Evolutionary conservation across 768 basidiomycete genomes (phyloP), one percentile per base, ranked within the genome.

Genomic region (Rickenella mellea): DNA sequence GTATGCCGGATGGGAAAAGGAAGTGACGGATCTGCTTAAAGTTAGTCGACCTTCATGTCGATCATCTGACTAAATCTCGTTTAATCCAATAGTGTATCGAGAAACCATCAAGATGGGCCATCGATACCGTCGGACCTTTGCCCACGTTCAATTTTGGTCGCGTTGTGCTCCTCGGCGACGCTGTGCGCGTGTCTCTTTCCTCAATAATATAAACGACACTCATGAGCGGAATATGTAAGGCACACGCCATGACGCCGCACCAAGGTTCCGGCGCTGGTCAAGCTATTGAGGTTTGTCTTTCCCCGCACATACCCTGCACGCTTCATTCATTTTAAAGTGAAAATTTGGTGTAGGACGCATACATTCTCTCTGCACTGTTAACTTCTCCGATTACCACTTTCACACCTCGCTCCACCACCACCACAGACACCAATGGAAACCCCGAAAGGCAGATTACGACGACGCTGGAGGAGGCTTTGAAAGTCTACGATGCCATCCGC

Each of bases 281-380:
- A 57, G 77, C 73, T 2, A 64, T 78, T 22, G 77, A 79, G 49
- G 78, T 78, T 45, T n/a, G n/a, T n/a, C n/a, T n/a, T n/a, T n/a
- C n/a, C n/a, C n/a, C n/a, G n/a, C n/a, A n/a, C n/a, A n/a, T n/a
- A n/a, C n/a, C n/a, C n/a, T n/a, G n/a, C n/a, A n/a, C n/a, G n/a
- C n/a, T n/a, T n/a, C n/a, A n/a, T n/a, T n/a, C n/a, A n/a, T n/a
- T n/a, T n/a, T n/a, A n/a, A n/a, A n/a, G n/a, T n/a, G n/a, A n/a
- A n/a, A n/a, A n/a, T n/a, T n/a, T n/a, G n/a, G n/a, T n/a, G n/a
- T n/a, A n/a, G n/a, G n/a, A n/a, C n/a, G n/a, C n/a, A n/a, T n/a
- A n/a, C n/a, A n/a, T n/a, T n/a, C n/a, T n/a, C n/a, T n/a, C n/a
- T n/a, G n/a, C n/a, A n/a, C n/a, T n/a, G n/a, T n/a, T n/a, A n/a